Evolutionary conservation across 257 asterid species (phyloP), one percentile per base, ranked within the genome.

Genomic region (Leonotis leonurus): DNA sequence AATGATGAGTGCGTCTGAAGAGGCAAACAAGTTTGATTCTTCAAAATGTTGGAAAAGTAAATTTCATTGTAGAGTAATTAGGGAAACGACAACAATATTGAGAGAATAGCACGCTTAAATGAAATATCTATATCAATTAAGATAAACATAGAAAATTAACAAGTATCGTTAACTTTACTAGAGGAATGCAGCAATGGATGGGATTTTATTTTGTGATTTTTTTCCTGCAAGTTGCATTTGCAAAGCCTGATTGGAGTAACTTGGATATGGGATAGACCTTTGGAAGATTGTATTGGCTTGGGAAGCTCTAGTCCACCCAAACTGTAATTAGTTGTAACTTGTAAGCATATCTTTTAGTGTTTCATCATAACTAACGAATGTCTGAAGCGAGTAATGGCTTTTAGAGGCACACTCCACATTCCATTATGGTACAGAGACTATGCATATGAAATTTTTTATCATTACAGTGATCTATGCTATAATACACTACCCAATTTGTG

Each of bases 161-260:
- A 11, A 53, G 13, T 13, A 26, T 26, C n/a, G 37, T 32, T 24
- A 8, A 8, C 18, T 8, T n/a, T n/a, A n/a, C n/a, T n/a, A n/a
- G n/a, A 44, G 49, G 16, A 45, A 21, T 55, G 10, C 22, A 55
- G 20, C 30, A 40, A 43, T 1, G 13, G 21, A 18, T 12, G 4
- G n/a, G 18, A 51, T 11, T 58, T 64, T 48, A 18, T 57, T 20
- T 58, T 16, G 59, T 16, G 37, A 10, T 39, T n/a, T 14, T 14
- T 27, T 46, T 58, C 24, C 54, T 35, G 25, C 44, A 13, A 58
- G 59, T 41, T 71, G 51, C 18, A 3, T 29, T 36, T 13, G 35
- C 26, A 70, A 65, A 53, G 46, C 40, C 54, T 59, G 69, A 54
- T 45, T 16, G n/a, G 44, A 30, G 58, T 50, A 58, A 30, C 45